Evolutionary conservation across 2,329 filamentous ascomycete genomes (phyloP), one percentile per base, ranked within the genome.

Genomic region (Verticillium dahliae): DNA sequence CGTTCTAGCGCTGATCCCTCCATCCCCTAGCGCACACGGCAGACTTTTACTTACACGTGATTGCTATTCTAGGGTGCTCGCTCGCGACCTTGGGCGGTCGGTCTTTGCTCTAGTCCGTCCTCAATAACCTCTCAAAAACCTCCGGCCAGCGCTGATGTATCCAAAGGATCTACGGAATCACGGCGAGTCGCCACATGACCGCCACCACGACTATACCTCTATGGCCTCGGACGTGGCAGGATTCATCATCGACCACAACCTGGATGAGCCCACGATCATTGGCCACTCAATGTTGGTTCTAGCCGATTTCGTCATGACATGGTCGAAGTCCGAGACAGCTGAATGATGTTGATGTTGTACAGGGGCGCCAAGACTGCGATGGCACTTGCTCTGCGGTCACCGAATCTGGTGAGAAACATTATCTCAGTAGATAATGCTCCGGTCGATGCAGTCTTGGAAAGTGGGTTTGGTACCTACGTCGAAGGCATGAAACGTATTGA

Each of bases 321-420:
- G 41, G n/a, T 11, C 9, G 15, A 50, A 2, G n/a, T 7, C 11
- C 41, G 9, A 50, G n/a, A 2, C 1, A 3, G 6, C 7, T 10
- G 7, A 50, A 27, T 18, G 7, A n/a, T 22, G 41, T 18, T 50
- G 5, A 18, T 11, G 3, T 9, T 3, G n/a, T 50, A 31, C 62
- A 90, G 87, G 89, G 94, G 95, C 65, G 94, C 94, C 56, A 98
- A 98, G 79, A 88, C 90, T 1, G 92, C 91, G 68, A 97, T 98
- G 94, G 81, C 90, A 0, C 80, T 97, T 62, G 92, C 92, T 3
- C 83, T 98, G 39, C 80, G 83, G 54, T 82, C 85, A 1, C 91
- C 91, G 0, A 78, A 85, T 6, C 77, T 87, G 2, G 82, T 97
- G 62, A 80, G 82, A 15, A 85, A 89, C 68, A 78, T 98, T 59